Base-by-base conservation (phyloP, 805 yeast genomes). In the Ogataea haglerorum region DNA sequence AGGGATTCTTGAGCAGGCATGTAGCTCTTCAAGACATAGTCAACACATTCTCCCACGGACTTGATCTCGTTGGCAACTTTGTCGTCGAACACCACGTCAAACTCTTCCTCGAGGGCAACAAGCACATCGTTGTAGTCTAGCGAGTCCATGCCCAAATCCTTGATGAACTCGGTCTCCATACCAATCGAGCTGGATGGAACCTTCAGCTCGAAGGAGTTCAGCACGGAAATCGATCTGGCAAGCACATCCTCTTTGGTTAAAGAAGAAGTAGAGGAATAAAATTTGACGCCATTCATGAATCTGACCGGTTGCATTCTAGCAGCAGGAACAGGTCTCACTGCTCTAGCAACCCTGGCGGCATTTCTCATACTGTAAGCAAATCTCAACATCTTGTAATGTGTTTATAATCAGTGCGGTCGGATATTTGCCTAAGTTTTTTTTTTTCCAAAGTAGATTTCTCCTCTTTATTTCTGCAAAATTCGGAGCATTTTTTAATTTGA, bases 51-150 rank as follows among this genome's bases (percentile, higher is more conserved):
- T 52, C 80, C 80, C 43, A 76, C 80, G 26, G 78, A 69, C 64
- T 73, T 73, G 64, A 77, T 76, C 51, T 74, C 78, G 53, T 77
- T 80, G 27, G 82, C 78, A 45, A 75, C 57, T 36, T 64, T 59
- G 48, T 64, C 68, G 37, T 62, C 67, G 38, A 64, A 62, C 19
- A 63, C 72, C 45, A 72, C 63, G 42, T 70, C 72, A 51, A 82
- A 82, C 63, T 82, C 90, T 73, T 90, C 96, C 73, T 91, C 99
- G 58, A 91, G 82, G 43, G 96, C 96, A 65, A 93, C 95, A 56
- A 93, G 76, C 41, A 93, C 90, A 71, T 91, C 99, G 48, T 91
- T 96, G 48, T 93, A 85, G 60, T 91, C 99, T 52, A 91, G 75
- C 8, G 96, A 86, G 67, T 91, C 99, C 61, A 86, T 76, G n/a